These are phyloP conservation scores for peach (Prunus persica) DNA, from an alignment of 306 rosid species.

Conservation along the genomic window DNA sequence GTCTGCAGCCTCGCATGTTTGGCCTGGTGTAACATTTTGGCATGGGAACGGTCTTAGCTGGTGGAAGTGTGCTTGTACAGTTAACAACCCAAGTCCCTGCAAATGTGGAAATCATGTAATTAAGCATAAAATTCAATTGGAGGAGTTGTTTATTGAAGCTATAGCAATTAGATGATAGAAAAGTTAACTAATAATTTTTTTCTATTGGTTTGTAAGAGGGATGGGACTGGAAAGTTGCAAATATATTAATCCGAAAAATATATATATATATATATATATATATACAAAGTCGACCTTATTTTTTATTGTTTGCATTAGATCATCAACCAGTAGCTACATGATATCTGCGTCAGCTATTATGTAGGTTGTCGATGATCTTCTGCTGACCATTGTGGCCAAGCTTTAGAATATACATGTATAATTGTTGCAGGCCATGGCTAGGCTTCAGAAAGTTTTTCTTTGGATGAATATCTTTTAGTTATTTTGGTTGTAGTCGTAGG, in stretches of 20 bases:
- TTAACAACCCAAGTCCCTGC: constrained; percentile 66
- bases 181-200: too few species aligned
- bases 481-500: too few species aligned
- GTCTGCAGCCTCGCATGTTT: constrained; percentile 40
- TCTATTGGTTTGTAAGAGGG: background rate
- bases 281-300: too few species aligned
- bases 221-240: background rate
- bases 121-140: background rate
- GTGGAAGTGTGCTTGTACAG: constrained; percentile 55
- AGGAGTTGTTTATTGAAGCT: too few species aligned
- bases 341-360: background rate
- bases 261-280: too few species aligned
- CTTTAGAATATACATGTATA: too few species aligned
- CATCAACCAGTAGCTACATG: background rate
- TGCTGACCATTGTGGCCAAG: too few species aligned
- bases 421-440: background rate
- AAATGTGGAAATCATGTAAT: background rate
- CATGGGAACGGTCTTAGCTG: constrained; percentile 60
- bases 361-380: too few species aligned
- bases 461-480: too few species aligned
- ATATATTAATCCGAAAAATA: too few species aligned
- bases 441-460: too few species aligned
- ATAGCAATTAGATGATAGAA: too few species aligned
- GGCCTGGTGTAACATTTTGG: constrained; percentile 34
- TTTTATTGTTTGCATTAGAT: background rate